Evolutionary conservation across 2,329 filamentous ascomycete species (phyloP), one percentile per base, ranked within the genome.

Genomic region (Fusarium lateritium): DNA sequence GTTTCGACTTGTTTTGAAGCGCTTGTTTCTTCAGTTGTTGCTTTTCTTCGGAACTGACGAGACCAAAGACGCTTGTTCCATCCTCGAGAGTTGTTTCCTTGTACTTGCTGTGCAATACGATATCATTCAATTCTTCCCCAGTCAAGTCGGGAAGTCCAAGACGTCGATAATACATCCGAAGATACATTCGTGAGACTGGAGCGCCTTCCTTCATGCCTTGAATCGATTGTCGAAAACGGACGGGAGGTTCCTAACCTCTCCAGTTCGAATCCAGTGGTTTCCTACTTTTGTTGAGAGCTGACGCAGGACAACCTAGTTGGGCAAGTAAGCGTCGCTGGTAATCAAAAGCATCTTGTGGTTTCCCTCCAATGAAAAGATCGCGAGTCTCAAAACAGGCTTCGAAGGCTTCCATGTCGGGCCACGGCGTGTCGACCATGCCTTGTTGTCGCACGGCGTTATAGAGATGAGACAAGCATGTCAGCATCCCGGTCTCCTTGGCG

Each of bases 381-480:
- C n/a, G 22, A 6, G 14, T 28, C 9, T 50, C 53, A 6, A 61
- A 61, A 28, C 43, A 61, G 2, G 31, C 26, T 45, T 61, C 8
- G 6, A 45, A 51, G 3, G n/a, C 10, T 4, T 58, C 33, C 53
- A 51, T 58, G 6, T 51, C 38, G 5, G 10, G 4, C 53, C 45
- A 61, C 1, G n/a, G 10, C 2, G 6, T 14, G 7, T 45, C 22
- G 2, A 58, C 19, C 1, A 4, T 21, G 7, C 13, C 43, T 11
- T 45, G 17, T 6, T 61, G 24, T 11, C 28, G 5, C 4, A 61
- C 8, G 3, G 56, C 31, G 15, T 63, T 61, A n/a, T 56, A 38
- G 1, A 62, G 21, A 9, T 64, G 61, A 7, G 13, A 19, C 9
- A 60, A n/a, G 2, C 6, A 13, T 11, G 39, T 51, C 3, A 54